These are phyloP conservation scores for Trichoderma asperelloides DNA, from an alignment of 495 filamentous ascomycete species.

Conservation along the genomic window DNA sequence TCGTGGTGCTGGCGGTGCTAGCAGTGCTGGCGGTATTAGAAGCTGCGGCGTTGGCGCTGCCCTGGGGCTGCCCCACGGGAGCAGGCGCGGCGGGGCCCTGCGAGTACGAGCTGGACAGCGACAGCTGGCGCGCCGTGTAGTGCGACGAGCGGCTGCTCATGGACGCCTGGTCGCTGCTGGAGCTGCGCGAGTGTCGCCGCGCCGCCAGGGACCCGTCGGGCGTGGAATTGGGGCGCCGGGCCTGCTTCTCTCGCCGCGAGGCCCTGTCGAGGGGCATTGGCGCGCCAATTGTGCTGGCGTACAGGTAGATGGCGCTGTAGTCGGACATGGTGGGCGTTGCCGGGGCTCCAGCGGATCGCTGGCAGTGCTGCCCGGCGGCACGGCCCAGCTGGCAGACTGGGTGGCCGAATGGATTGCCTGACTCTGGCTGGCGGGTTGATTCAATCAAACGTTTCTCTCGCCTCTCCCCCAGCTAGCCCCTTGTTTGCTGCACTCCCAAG, in stretches of 20 bases:
- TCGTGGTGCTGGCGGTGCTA: background rate
- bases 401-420: no score
- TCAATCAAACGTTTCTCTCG: no score
- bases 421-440: no score
- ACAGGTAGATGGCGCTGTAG: slow-evolving; percentile 1
- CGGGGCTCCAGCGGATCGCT: background rate
- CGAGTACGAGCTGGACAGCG: background rate
- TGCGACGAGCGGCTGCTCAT: background rate
- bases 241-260: background rate
- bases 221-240: slow-evolving; percentile 4
- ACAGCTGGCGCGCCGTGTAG: background rate
- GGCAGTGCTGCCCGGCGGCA: background rate
- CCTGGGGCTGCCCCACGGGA: background rate
- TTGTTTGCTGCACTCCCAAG: background rate
- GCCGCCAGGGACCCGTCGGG: background rate
- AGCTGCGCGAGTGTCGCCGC: background rate
- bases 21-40: background rate
- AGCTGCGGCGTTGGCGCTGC: background rate
- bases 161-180: background rate
- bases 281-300: background rate
- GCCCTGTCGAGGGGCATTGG: slow-evolving; percentile 3
- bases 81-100: background rate
- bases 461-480: background rate
- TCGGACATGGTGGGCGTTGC: background rate
- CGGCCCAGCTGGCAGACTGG: no score